phyloP scores from a whole-genome alignment of 495 filamentous ascomycete genomes.

The Podospora didyma region DNA sequence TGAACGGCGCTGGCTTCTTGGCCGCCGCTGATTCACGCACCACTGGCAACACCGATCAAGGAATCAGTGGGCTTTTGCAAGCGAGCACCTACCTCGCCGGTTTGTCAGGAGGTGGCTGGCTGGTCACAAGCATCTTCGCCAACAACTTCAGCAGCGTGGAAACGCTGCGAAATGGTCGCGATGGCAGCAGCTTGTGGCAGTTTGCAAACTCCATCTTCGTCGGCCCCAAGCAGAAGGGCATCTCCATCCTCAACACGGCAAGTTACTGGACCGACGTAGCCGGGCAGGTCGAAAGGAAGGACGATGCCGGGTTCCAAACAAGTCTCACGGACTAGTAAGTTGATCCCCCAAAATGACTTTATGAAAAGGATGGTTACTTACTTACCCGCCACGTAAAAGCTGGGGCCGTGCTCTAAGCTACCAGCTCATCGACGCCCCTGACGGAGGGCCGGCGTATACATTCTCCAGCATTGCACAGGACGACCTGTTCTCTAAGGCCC shows the following conservation, averaged over 20 bases:
- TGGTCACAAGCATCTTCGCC: constrained; percentile 76
- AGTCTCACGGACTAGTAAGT: constrained; percentile 73
- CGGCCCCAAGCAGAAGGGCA: constrained; percentile 35
- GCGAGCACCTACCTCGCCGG: constrained; percentile 79
- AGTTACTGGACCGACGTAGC: constrained; percentile 66
- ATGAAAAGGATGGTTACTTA: not conserved
- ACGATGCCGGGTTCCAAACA: constrained; percentile 65
- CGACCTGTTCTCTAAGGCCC: constrained; percentile 61
- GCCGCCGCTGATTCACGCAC: constrained; percentile 82
- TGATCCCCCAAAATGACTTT: not conserved
- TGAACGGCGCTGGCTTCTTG: constrained; percentile 85
- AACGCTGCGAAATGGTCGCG: constrained; percentile 52
- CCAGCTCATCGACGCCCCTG: constrained; percentile 73
- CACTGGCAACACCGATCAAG: constrained; percentile 55
- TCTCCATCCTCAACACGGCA: constrained; percentile 38
- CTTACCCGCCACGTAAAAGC: not conserved
- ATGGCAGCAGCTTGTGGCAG: constrained; percentile 63
- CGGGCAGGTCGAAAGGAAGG: constrained; percentile 61
- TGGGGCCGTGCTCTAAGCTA: constrained; percentile 79
- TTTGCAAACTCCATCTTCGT: constrained; percentile 72
- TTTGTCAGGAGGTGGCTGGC: constrained; percentile 83
- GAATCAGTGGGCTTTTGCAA: constrained; percentile 83
- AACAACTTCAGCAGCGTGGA: constrained; percentile 86
- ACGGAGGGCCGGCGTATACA: constrained; percentile 77
- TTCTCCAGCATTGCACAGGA: constrained; percentile 80